phyloP scores from a whole-genome alignment of 371 early-diverging fungal genomes.

The Saksenaea oblongispora region DNA sequence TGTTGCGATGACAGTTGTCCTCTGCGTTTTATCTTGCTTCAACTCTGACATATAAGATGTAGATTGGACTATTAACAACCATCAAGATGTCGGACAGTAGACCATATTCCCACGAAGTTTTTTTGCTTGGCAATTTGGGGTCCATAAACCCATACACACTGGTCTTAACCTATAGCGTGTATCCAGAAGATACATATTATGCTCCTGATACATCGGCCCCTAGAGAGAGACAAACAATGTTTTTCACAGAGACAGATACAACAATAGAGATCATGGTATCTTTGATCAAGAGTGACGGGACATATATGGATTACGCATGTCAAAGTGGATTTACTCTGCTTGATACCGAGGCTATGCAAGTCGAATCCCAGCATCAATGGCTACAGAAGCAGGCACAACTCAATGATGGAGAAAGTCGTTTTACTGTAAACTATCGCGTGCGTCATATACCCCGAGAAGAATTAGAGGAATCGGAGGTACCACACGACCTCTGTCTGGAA shows the following conservation, averaged over 20 bases:
- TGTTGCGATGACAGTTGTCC: neutral
- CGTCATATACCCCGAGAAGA: neutral
- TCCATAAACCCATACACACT: neutral
- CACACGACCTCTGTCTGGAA: neutral
- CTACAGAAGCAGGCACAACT: neutral
- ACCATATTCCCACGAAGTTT: neutral
- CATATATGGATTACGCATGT: neutral
- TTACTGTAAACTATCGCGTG: neutral
- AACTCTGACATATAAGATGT: neutral
- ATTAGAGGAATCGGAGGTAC: neutral
- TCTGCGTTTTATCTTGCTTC: neutral
- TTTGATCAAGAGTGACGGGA: neutral
- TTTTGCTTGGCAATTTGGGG: neutral
- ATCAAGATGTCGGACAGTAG: neutral
- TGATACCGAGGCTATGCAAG: neutral
- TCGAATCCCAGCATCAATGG: neutral
- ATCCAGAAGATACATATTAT: neutral
- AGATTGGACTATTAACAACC: neutral
- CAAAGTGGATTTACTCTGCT: neutral
- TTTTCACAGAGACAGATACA: neutral
- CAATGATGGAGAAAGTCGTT: neutral
- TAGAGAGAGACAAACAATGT: neutral
- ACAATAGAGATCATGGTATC: neutral
- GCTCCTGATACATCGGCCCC: neutral
- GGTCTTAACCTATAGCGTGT: neutral